Conservation (phyloP, 257 asterid genomes). For the Anisodus tanguticus region DNA sequence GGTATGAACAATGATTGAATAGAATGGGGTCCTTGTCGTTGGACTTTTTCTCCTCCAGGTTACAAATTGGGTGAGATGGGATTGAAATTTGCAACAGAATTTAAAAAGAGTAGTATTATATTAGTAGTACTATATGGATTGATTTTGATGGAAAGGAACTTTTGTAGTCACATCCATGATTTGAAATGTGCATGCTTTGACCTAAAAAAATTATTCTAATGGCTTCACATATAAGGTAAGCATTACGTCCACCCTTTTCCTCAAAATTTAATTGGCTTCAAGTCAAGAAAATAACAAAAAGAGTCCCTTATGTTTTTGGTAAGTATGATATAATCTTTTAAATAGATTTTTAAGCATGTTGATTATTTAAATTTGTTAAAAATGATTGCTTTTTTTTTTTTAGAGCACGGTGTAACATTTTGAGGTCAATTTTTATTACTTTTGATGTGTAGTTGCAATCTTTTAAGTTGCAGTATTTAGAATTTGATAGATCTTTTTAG, state of each 20-base stretch:
- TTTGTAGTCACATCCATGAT: conserved; percentile 22
- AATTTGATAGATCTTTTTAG: no score
- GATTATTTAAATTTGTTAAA: no score
- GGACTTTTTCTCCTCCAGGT: conserved; percentile 14
- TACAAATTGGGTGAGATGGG: conserved; percentile 20
- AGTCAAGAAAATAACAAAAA: no score
- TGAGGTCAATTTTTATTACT: no score
- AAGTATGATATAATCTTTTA: no score
- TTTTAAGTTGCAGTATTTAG: no score
- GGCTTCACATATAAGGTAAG: conserved; percentile 19
- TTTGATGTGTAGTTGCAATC: no score
- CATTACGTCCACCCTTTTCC: not conserved
- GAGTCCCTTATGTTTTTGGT: no score
- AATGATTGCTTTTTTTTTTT: no score
- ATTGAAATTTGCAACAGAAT: not conserved
- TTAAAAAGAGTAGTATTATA: not conserved
- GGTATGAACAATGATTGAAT: not conserved
- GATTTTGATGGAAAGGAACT: conserved; percentile 17
- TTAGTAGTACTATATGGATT: not conserved
- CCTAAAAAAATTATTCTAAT: not conserved
- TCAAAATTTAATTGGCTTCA: not conserved
- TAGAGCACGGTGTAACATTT: no score
- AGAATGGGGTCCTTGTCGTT: not conserved
- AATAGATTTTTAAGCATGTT: no score
- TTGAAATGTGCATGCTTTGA: not conserved